Evolutionary conservation across 129 eudicot genomes (phyloP), one percentile per base, ranked within the genome.

Genomic region (Artemisia tridentata): DNA sequence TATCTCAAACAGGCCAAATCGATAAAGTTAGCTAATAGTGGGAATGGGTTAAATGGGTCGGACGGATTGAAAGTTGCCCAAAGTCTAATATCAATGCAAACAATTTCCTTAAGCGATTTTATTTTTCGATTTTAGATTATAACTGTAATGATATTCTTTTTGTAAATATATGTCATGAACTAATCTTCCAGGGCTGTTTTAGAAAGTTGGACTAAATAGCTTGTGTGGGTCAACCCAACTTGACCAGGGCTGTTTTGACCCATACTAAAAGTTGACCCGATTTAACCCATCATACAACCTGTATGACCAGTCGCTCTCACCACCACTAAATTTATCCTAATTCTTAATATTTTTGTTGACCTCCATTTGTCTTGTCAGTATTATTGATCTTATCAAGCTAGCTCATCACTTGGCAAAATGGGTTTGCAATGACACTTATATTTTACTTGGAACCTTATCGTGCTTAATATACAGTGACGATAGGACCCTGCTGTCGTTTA

Each of bases 371-470:
- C 57, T 19, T 48, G 21, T 57, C 19, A n/a, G n/a, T n/a, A n/a
- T n/a, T n/a, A n/a, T n/a, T n/a, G n/a, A n/a, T n/a, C n/a, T n/a
- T n/a, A n/a, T n/a, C n/a, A n/a, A n/a, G n/a, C n/a, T n/a, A n/a
- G n/a, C n/a, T n/a, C n/a, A n/a, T n/a, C n/a, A n/a, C n/a, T n/a
- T n/a, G n/a, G n/a, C n/a, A n/a, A n/a, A n/a, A n/a, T n/a, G n/a
- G n/a, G n/a, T n/a, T n/a, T n/a, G n/a, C 27, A 38, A 18, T 55
- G 17, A 38, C 38, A 29, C 50, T 13, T 63, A 7, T 25, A 38
- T 38, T 58, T 63, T 63, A 63, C 51, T 59, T 63, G 50, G 50
- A 63, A 29, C 51, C 8, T 18, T 63, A 17, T 63, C 38, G 51
- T 41, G 21, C 48, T 63, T 15, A 15, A 10, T 16, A 9, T 16